Conservation (phyloP, 306 rosid genomes). For the Quillaja saponaria region DNA sequence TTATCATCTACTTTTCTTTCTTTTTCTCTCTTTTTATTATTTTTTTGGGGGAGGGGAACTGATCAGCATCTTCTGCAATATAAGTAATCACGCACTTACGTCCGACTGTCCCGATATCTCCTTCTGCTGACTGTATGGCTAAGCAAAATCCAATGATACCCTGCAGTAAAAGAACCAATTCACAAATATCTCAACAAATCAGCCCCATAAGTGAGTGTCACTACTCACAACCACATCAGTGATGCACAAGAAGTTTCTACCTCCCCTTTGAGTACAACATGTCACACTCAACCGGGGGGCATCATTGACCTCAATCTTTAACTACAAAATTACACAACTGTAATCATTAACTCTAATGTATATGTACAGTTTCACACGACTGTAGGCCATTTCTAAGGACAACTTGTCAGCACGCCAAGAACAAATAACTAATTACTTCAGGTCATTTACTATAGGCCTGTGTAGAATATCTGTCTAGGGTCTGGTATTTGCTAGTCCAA, state of each 20-base stretch:
- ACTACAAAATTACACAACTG: no score
- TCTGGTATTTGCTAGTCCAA: no score
- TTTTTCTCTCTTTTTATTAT: neutral
- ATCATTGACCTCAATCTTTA: neutral
- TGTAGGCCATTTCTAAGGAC: no score
- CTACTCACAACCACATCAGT: neutral
- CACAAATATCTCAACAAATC: neutral
- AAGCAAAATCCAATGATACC: conserved; percentile 74
- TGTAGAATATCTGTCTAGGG: no score
- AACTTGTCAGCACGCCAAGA: no score
- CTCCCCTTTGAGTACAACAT: neutral
- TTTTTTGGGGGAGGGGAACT: neutral
- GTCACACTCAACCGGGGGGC: neutral
- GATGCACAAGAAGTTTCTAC: neutral
- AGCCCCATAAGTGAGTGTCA: neutral
- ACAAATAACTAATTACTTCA: no score
- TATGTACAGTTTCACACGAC: no score
- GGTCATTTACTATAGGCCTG: no score
- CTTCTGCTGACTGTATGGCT: conserved; percentile 75
- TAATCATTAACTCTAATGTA: no score
- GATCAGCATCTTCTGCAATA: conserved; percentile 6
- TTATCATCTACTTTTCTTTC: neutral
- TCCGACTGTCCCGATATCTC: conserved; percentile 76
- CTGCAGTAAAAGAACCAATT: conserved; percentile 47
- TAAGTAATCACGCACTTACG: conserved; percentile 59